Conservation (phyloP, 345 rosid species). For the Mercurialis annua region DNA sequence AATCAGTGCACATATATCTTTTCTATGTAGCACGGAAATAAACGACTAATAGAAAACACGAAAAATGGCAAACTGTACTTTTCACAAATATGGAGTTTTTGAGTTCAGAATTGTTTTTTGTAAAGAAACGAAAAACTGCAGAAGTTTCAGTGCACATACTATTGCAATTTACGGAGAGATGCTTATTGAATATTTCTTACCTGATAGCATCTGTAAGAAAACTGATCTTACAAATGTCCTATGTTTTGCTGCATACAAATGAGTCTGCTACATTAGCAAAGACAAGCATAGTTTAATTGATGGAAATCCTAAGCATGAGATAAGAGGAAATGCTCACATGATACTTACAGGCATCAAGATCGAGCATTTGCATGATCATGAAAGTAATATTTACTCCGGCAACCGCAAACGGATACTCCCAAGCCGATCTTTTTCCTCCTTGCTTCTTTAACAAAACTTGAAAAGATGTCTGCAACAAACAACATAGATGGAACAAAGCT, state of each 20-base stretch:
- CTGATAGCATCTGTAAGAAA: slow-evolving; percentile 84
- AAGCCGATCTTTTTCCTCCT: slow-evolving; percentile 76
- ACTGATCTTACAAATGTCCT: slow-evolving; percentile 67
- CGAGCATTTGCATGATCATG: slow-evolving; percentile 98
- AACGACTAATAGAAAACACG: too few relatives aligned
- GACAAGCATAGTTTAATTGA: neutral
- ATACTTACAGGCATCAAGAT: slow-evolving; percentile 76
- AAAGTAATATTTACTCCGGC: slow-evolving; percentile 94
- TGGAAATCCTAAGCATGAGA: neutral
- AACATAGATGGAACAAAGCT: neutral
- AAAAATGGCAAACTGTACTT: too few relatives aligned
- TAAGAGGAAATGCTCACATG: neutral
- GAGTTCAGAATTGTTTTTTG: too few relatives aligned
- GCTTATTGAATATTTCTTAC: slow-evolving; percentile 30
- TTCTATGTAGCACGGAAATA: too few relatives aligned
- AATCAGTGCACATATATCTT: slow-evolving; percentile 1
- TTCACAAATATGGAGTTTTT: too few relatives aligned
- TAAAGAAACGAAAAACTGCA: too few relatives aligned
- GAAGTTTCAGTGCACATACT: too few relatives aligned
- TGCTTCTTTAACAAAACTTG: slow-evolving; percentile 62
- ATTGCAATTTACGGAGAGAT: too few relatives aligned
- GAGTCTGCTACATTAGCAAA: slow-evolving; percentile 16
- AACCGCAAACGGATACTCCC: slow-evolving; percentile 98
- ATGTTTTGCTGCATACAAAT: slow-evolving; percentile 60
- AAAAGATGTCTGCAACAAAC: slow-evolving; percentile 57